Conservation (phyloP, 108 stramenopile genomes). For the Nannochloropsis salina region DNA sequence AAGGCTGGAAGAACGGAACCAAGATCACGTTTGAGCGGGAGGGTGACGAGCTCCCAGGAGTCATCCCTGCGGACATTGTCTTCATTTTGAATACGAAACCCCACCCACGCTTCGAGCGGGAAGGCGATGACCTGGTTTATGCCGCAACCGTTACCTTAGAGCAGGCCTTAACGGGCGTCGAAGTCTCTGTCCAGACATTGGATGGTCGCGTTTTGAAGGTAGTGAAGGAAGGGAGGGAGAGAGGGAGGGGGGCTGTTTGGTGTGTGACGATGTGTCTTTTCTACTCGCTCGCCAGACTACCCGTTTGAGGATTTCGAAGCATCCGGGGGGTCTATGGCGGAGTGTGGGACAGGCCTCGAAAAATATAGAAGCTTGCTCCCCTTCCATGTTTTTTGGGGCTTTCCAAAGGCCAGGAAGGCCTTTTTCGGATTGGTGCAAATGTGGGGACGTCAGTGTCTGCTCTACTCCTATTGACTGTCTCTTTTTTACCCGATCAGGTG, state of each 20-base stretch:
- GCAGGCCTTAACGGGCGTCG: constrained; percentile 74
- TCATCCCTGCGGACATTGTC: constrained; percentile 85
- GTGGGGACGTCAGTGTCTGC: too few species aligned
- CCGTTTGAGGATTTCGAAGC: too few species aligned
- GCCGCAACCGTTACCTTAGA: constrained; percentile 72
- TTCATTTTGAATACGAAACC: constrained; percentile 93
- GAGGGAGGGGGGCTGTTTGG: background rate
- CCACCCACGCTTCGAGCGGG: constrained; percentile 79
- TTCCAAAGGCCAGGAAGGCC: too few species aligned
- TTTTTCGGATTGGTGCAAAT: too few species aligned
- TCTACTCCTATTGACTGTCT: too few species aligned
- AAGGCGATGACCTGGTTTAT: constrained; percentile 84
- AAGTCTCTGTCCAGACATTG: background rate
- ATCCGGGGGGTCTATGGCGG: too few species aligned
- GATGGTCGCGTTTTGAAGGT: background rate
- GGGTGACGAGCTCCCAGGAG: constrained; percentile 85
- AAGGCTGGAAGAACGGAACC: constrained; percentile 84
- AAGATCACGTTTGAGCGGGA: constrained; percentile 82
- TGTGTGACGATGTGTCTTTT: too few species aligned
- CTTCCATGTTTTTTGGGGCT: too few species aligned
- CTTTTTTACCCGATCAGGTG: background rate
- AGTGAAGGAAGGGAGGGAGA: background rate
- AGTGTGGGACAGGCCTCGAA: too few species aligned
- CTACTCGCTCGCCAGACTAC: too few species aligned
- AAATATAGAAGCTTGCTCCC: too few species aligned